Conservation (phyloP, 176 grass and related monocot species). For the sorghum (Sorghum bicolor) region DNA sequence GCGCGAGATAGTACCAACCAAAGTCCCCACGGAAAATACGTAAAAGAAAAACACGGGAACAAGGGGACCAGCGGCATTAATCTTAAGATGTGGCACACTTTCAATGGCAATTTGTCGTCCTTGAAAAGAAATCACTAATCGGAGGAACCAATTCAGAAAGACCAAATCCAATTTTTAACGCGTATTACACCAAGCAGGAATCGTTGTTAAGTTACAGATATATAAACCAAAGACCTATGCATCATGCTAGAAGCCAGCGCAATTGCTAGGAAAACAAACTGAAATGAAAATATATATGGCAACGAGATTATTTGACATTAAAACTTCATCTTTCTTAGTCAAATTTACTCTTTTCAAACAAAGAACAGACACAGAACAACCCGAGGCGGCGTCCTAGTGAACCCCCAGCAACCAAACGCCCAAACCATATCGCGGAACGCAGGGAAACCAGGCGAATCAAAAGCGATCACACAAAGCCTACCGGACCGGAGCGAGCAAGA, state of each 20-base stretch:
- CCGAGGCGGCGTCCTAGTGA: neutral
- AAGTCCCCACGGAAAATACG: neutral
- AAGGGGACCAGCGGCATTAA: slow-evolving; percentile 12
- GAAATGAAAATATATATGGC: neutral
- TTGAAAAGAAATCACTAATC: neutral
- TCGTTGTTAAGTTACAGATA: neutral
- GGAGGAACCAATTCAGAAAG: neutral
- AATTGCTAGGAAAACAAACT: neutral
- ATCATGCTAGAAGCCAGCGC: neutral
- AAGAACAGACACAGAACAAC: neutral
- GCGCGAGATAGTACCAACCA: slow-evolving; percentile 16
- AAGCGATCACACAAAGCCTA: neutral
- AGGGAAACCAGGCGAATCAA: neutral
- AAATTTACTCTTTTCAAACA: neutral
- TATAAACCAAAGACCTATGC: neutral
- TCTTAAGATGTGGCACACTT: neutral
- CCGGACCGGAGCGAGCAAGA: neutral
- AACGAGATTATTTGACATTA: neutral
- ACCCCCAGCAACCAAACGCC: neutral
- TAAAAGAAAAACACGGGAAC: slow-evolving; percentile 3
- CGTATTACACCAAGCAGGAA: neutral
- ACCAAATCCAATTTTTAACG: neutral
- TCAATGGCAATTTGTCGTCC: neutral
- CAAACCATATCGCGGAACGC: neutral
- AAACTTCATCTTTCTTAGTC: neutral